phyloP scores from a whole-genome alignment of 441 rosid species.

The Mallotus repandus region DNA sequence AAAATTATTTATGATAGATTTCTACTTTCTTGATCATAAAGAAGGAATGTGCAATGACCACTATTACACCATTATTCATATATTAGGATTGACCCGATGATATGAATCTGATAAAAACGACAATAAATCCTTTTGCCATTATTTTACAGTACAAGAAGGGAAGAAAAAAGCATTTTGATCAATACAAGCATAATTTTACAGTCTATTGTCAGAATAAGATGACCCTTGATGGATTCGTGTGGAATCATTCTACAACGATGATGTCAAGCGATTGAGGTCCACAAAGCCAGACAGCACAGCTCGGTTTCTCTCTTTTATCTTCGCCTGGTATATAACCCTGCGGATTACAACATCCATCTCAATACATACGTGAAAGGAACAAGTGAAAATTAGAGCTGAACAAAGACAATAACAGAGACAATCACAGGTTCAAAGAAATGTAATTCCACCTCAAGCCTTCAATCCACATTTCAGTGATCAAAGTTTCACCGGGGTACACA shows the following conservation, averaged over 20 bases:
- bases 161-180: too few relatives aligned
- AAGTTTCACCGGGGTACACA: constrained; percentile 84
- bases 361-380: background rate
- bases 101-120: too few relatives aligned
- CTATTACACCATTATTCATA: too few relatives aligned
- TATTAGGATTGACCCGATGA: too few relatives aligned
- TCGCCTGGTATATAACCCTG: constrained; percentile 75
- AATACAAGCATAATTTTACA: too few relatives aligned
- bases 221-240: too few relatives aligned
- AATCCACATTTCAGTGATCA: constrained; percentile 85
- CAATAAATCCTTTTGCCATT: too few relatives aligned
- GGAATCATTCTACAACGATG: constrained; percentile 45
- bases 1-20: too few relatives aligned
- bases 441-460: constrained; percentile 57
- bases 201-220: too few relatives aligned
- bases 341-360: constrained; percentile 13
- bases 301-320: constrained; percentile 72
- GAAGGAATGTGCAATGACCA: too few relatives aligned
- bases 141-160: too few relatives aligned
- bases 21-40: too few relatives aligned
- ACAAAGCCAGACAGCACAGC: constrained; percentile 73
- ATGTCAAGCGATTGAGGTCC: constrained; percentile 46
- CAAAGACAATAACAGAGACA: background rate
- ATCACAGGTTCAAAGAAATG: background rate
- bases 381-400: background rate